phyloP scores from a whole-genome alignment of 208 protist species.

The Crithidia mellificae region DNA sequence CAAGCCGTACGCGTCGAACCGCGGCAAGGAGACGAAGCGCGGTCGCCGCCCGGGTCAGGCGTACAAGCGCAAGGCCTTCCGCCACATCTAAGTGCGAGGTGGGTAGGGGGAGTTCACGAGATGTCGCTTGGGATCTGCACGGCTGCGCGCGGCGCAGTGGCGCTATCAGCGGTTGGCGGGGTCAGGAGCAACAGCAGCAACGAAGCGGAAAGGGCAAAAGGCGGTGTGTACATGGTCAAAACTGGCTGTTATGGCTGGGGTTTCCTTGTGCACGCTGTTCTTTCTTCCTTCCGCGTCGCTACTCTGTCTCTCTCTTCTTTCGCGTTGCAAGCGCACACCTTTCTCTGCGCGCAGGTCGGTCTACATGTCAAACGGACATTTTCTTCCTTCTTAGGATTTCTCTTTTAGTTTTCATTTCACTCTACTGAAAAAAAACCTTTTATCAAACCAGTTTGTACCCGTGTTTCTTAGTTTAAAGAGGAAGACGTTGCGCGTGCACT shows the following conservation, averaged over 20 bases:
- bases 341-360: conserved; percentile 9
- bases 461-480: too few species aligned
- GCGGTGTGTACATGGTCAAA: not conserved
- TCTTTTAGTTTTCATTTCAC: conserved; percentile 21
- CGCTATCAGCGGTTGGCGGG: too few species aligned
- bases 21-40: conserved; percentile 93
- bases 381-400: conserved; percentile 9
- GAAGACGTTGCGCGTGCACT: too few species aligned
- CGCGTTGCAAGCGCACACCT: not conserved
- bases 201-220: not conserved
- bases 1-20: conserved; percentile 87
- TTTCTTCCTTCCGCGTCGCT: not conserved
- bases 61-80: conserved; percentile 80
- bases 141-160: not conserved
- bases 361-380: conserved; percentile 21
- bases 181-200: not conserved
- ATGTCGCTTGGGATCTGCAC: conserved; percentile 18
- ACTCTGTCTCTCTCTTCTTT: not conserved
- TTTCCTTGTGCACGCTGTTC: not conserved
- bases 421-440: conserved; percentile 6
- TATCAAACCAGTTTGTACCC: too few species aligned
- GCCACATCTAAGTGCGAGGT: conserved; percentile 55
- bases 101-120: not conserved
- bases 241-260: not conserved
- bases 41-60: conserved; percentile 92